phyloP scores from a whole-genome alignment of 306 rosid genomes.

The Malus domestica region DNA sequence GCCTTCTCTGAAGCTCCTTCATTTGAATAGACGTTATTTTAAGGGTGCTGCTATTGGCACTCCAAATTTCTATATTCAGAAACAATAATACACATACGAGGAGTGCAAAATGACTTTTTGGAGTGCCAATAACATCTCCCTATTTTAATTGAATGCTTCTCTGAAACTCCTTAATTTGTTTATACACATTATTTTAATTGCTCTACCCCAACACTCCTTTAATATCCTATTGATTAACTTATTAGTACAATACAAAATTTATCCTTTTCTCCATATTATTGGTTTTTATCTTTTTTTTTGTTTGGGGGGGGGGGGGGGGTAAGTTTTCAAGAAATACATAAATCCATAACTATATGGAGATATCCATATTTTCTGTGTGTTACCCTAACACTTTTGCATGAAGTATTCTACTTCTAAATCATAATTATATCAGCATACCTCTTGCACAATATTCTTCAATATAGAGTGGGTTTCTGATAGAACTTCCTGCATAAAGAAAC shows the following conservation, averaged over 20 bases:
- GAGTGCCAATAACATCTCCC: too few relatives aligned
- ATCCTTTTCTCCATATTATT: not conserved
- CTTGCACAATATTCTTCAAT: slow-evolving; percentile 64
- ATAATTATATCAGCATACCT: slow-evolving; percentile 41
- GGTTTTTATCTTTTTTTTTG: too few relatives aligned
- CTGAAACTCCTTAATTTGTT: not conserved
- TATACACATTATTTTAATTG: not conserved
- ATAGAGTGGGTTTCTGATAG: slow-evolving; percentile 79
- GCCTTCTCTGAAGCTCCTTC: not conserved
- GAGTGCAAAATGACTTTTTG: too few relatives aligned
- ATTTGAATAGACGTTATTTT: not conserved
- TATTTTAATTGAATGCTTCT: not conserved
- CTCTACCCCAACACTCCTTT: not conserved
- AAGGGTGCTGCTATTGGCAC: not conserved
- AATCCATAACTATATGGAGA: not conserved
- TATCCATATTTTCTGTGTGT: not conserved
- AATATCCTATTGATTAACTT: not conserved
- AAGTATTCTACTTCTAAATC: slow-evolving; percentile 1
- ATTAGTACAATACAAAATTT: not conserved
- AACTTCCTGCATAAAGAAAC: slow-evolving; percentile 99
- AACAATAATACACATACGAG: too few relatives aligned
- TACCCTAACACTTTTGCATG: not conserved
- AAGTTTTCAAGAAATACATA: not conserved
- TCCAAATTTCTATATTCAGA: too few relatives aligned
- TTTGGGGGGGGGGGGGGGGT: too few relatives aligned